Conservation (phyloP, 768 basidiomycete species). For the Hemileccinum impolitum region DNA sequence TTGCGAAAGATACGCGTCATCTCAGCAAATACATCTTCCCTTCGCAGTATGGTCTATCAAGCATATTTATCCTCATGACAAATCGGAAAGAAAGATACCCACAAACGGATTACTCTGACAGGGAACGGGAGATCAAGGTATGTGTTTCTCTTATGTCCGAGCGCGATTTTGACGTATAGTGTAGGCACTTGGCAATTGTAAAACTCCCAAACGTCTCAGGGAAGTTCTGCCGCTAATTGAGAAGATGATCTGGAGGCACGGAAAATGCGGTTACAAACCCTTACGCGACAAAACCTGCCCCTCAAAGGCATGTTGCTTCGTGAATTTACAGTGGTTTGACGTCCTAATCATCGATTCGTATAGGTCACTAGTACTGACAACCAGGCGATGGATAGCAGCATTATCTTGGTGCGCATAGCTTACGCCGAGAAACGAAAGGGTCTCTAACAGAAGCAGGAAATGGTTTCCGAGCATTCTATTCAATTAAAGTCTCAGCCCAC, state of each 20-base stretch:
- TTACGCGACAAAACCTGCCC: conserved; percentile 67
- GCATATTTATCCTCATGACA: conserved; percentile 44
- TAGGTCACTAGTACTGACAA: conserved; percentile 41
- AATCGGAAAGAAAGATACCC: conserved; percentile 28
- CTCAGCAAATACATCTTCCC: conserved; percentile 86
- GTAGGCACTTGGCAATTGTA: conserved; percentile 44
- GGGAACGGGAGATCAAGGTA: conserved; percentile 72
- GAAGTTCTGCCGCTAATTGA: conserved; percentile 51
- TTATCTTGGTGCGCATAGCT: conserved; percentile 53
- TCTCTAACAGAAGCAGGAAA: conserved; percentile 46
- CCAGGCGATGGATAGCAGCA: conserved; percentile 50
- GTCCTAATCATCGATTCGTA: neutral
- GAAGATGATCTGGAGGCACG: conserved; percentile 62
- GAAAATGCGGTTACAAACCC: conserved; percentile 66
- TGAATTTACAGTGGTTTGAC: neutral
- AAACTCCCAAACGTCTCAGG: conserved; percentile 75
- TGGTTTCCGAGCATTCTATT: conserved; percentile 68
- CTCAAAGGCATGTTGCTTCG: conserved; percentile 55
- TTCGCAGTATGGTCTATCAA: conserved; percentile 66
- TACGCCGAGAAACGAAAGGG: neutral
- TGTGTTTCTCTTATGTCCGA: neutral
- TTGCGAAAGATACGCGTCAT: conserved; percentile 52
- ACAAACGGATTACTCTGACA: conserved; percentile 53
- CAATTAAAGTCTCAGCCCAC: conserved; percentile 53
- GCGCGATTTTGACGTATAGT: neutral